phyloP scores from a whole-genome alignment of 2,329 filamentous ascomycete genomes.

The Calonectria pauciramosa region DNA sequence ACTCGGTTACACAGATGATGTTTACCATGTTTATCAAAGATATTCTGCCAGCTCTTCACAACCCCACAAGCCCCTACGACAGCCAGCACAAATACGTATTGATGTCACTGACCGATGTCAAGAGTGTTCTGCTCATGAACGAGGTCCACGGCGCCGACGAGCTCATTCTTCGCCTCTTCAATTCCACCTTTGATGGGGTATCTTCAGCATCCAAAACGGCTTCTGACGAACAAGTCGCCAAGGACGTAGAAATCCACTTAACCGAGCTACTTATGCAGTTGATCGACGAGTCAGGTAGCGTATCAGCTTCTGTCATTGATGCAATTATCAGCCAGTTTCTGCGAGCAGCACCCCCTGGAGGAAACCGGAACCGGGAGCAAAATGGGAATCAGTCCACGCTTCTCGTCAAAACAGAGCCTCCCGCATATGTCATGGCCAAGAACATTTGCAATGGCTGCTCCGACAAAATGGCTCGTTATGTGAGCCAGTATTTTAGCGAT shows the following conservation, averaged over 20 bases:
- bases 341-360: conserved; percentile 81
- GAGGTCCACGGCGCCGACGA: conserved; percentile 88
- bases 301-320: conserved; percentile 88
- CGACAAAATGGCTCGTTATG: conserved; percentile 94
- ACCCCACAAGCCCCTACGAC: conserved; percentile 91
- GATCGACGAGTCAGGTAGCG: conserved; percentile 83
- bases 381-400: conserved; percentile 87
- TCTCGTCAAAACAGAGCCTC: conserved; percentile 87
- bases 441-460: conserved; percentile 90
- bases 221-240: conserved; percentile 85
- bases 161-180: conserved; percentile 86
- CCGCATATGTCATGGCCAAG: conserved; percentile 97
- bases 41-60: conserved; percentile 86
- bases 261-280: conserved; percentile 86
- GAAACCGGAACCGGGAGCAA: conserved; percentile 72
- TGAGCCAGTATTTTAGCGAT: conserved; percentile 97
- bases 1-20: conserved; percentile 77
- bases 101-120: conserved; percentile 89
- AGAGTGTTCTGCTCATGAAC: conserved; percentile 92
- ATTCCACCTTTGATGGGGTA: conserved; percentile 91
- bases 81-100: conserved; percentile 93
- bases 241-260: conserved; percentile 95
- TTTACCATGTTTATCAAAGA: conserved; percentile 89
- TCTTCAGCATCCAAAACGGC: conserved; percentile 81
- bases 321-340: conserved; percentile 96